Conservation (phyloP, 2,329 filamentous ascomycete genomes). For the Diaporthe velutina region DNA sequence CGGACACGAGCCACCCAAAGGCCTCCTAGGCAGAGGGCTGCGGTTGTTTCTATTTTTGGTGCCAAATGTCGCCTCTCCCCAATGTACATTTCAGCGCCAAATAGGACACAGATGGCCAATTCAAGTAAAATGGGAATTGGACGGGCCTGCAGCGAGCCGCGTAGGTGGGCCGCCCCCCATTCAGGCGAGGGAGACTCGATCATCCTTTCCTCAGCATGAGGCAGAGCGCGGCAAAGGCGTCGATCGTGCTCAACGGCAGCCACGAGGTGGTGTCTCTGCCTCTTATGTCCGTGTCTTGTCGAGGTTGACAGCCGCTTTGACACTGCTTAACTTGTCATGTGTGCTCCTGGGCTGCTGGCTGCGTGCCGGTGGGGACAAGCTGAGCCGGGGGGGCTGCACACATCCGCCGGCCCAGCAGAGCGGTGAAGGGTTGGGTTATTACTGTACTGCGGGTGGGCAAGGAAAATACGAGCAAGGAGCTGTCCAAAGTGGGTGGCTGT, state of each 20-base stretch:
- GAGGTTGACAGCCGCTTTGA: constrained; percentile 20
- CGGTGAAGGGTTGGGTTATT: constrained; percentile 21
- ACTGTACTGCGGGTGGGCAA: not conserved
- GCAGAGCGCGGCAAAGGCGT: constrained; percentile 6
- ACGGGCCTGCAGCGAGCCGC: constrained; percentile 10
- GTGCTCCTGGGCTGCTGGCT: not conserved
- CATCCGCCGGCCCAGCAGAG: constrained; percentile 25
- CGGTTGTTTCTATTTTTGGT: constrained; percentile 22
- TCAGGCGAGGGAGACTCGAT: not conserved
- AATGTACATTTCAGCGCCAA: constrained; percentile 16
- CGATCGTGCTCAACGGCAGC: constrained; percentile 16
- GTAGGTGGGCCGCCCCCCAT: not conserved
- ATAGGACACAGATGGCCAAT: not conserved
- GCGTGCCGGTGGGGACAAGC: constrained; percentile 2
- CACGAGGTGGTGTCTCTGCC: constrained; percentile 22
- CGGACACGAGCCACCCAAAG: constrained; percentile 28
- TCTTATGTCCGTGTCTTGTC: not conserved
- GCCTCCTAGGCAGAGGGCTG: not conserved
- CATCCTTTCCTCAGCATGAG: not conserved
- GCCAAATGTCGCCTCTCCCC: constrained; percentile 19
- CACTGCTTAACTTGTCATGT: not conserved
- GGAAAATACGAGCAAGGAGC: constrained; percentile 28
- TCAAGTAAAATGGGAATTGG: not conserved
- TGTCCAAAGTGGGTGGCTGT: constrained; percentile 32
- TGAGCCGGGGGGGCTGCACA: not conserved